These are phyloP conservation scores for Tetramitus jugosus DNA, from an alignment of 208 protist species.

Conservation along the genomic window DNA sequence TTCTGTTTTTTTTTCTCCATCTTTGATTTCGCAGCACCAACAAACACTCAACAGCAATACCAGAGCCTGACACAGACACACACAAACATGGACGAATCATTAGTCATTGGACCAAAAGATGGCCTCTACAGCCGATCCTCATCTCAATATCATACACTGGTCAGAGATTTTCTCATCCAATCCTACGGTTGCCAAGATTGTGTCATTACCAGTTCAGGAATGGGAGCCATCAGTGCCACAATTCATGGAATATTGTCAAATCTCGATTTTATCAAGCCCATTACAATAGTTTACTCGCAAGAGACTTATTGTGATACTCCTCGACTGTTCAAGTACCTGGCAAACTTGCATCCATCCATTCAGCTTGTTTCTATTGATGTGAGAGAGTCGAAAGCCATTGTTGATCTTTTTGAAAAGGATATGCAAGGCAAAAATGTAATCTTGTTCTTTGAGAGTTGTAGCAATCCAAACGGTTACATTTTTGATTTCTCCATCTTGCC, in stretches of 20 bases:
- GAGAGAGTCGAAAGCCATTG: background rate
- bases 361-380: background rate
- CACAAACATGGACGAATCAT: no score
- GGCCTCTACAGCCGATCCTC: no score
- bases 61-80: no score
- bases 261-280: background rate
- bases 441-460: constrained; percentile 22
- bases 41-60: no score
- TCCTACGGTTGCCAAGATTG: background rate
- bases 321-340: background rate
- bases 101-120: no score
- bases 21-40: no score
- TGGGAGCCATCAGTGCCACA: background rate
- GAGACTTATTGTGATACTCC: constrained; percentile 27
- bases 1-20: no score
- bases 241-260: background rate
- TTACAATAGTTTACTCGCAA: constrained; percentile 9
- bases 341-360: background rate
- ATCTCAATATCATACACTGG: no score
- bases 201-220: background rate
- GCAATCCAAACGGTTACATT: constrained; percentile 21
- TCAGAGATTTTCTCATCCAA: no score
- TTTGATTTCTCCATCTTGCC: constrained; percentile 13
- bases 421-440: background rate
- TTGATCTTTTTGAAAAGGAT: background rate